phyloP scores from a whole-genome alignment of 2,329 filamentous ascomycete genomes.

The Exophiala sp. region DNA sequence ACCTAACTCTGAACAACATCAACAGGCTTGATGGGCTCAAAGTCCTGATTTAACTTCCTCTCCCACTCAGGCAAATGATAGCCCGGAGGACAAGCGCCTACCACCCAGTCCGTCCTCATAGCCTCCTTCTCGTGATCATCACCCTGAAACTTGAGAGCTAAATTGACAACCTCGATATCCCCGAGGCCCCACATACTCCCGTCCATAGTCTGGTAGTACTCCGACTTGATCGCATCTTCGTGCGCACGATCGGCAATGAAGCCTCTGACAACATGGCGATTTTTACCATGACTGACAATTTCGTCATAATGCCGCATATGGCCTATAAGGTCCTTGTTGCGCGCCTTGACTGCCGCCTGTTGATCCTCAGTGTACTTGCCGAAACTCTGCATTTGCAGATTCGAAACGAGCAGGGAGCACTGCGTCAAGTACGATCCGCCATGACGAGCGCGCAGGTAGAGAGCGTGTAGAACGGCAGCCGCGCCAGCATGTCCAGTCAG shows the following conservation, averaged over 20 bases:
- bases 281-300: constrained; percentile 11
- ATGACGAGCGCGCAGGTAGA: constrained; percentile 10
- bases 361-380: constrained; percentile 7
- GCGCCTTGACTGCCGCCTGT: constrained; percentile 5
- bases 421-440: constrained; percentile 11
- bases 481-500: constrained; percentile 9
- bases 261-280: constrained; percentile 5
- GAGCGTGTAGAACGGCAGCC: constrained; percentile 1
- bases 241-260: constrained; percentile 8
- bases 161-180: constrained; percentile 1
- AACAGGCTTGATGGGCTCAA: neutral
- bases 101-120: neutral
- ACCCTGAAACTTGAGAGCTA: neutral
- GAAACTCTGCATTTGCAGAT: constrained; percentile 12
- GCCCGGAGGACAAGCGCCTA: constrained; percentile 7
- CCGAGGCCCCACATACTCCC: constrained; percentile 2
- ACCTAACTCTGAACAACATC: no score
- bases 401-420: constrained; percentile 7
- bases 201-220: constrained; percentile 4
- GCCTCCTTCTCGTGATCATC: neutral
- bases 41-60: constrained; percentile 1
- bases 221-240: constrained; percentile 5
- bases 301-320: constrained; percentile 15
- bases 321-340: constrained; percentile 9
- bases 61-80: constrained; percentile 6